Evolutionary conservation across 148 eudicot species (phyloP), one percentile per base, ranked within the genome.

Genomic region (Rhododendron ferrugineum): DNA sequence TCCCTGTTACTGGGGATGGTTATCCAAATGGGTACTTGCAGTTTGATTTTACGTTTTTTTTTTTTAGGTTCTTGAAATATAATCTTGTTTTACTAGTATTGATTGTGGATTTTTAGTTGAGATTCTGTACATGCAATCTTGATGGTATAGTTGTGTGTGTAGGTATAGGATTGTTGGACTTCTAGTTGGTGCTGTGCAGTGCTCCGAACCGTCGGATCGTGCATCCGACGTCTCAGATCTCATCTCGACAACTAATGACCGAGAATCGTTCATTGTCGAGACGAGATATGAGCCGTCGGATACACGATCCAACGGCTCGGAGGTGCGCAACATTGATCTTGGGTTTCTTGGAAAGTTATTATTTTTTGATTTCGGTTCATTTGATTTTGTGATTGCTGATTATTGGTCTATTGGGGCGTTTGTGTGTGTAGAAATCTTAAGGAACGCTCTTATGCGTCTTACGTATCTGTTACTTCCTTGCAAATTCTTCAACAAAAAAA

Each of bases 11-110:
- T 72, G 98, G 98, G 52, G 90, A 93, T 84, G 98, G 93, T 85
- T 94, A 93, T 85, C 98, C 98, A 1, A 85, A 87, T 28, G 97
- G 98, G 98, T 95, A 91, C 83, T 85, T 40, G 8, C 6, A 56
- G 42, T 36, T 82, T 28, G 50, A 54, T 81, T 73, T 20, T 82
- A 42, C n/a, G 22, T 15, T 11, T 4, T 80, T 58, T 5, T 70
- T 9, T 3, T 16, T 20, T n/a, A 34, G 82, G 52, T 50, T 79
- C 82, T 28, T 32, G 42, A 79, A 79, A 50, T 49, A 22, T 34
- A 13, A 79, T 79, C 23, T 79, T 26, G 11, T 16, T 6, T 50
- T 23, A 40, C 7, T 40, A 2, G 32, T 34, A 10, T 6, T 13
- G 3, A 79, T 79, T 22, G 32, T 28, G 37, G 73, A 13, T 10